Evolutionary conservation across 176 grass and related monocot genomes (phyloP).

Genomic region (Thalia dealbata): DNA sequence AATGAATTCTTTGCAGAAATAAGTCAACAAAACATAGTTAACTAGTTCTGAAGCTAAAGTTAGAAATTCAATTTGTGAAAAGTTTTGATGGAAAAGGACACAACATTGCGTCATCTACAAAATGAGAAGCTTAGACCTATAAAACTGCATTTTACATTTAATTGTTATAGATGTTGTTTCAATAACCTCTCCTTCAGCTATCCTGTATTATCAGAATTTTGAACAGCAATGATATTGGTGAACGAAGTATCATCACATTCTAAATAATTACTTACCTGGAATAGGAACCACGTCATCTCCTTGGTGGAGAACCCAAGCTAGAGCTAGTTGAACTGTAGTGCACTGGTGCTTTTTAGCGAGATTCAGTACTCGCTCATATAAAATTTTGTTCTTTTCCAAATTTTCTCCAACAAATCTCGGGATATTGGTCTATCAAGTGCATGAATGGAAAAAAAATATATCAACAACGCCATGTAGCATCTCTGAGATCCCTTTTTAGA

Average conservation of each 20-base stretch:
- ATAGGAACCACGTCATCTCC: conserved; percentile 71
- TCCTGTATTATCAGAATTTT: too few species aligned
- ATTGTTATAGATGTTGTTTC: too few species aligned
- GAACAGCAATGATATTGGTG: not conserved
- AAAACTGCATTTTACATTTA: too few species aligned
- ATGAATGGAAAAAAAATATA: not conserved
- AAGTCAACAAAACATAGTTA: too few species aligned
- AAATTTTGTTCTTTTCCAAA: conserved; percentile 65
- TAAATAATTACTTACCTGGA: conserved; percentile 46
- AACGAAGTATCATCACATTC: not conserved
- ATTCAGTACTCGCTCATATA: conserved; percentile 40
- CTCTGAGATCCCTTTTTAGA: too few species aligned
- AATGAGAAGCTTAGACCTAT: too few species aligned
- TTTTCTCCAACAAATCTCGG: conserved; percentile 51
- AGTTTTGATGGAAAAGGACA: too few species aligned
- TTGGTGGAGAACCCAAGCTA: conserved; percentile 75
- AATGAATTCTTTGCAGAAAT: too few species aligned
- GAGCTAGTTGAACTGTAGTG: conserved; percentile 51
- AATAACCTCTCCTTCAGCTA: too few species aligned
- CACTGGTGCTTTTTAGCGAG: conserved; percentile 61
- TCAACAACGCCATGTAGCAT: not conserved
- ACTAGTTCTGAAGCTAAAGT: too few species aligned
- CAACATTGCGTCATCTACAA: too few species aligned
- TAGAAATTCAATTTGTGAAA: too few species aligned
- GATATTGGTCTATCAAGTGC: conserved; percentile 28